Percentiles rank a stretch among this genome's conserved stretches.
Evolutionary conservation across 2,329 filamentous ascomycete genomes (phyloP).

Genomic region (Elsinoe batatas): DNA sequence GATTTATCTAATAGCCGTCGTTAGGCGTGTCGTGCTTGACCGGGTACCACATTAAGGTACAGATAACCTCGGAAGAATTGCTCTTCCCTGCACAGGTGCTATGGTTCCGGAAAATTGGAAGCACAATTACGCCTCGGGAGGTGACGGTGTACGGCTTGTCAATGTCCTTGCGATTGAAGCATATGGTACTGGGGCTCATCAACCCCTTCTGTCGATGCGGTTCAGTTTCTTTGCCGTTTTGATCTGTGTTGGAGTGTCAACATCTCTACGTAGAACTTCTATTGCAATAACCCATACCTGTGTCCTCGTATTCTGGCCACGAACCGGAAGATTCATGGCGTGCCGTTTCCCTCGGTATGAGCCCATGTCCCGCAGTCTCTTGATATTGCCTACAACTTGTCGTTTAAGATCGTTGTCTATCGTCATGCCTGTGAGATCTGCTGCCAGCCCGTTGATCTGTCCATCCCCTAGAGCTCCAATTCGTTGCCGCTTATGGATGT

Average conservation of each 20-base stretch:
- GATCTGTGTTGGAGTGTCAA: constrained; percentile 36
- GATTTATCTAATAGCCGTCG: neutral
- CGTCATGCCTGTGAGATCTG: constrained; percentile 81
- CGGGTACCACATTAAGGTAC: neutral
- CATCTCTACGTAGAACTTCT: neutral
- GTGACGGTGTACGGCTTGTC: too few species aligned
- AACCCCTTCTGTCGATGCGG: constrained; percentile 44
- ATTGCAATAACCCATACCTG: constrained; percentile 42
- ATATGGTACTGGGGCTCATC: neutral
- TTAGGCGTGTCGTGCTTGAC: neutral
- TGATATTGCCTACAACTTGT: constrained; percentile 74
- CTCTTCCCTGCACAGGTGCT: too few species aligned
- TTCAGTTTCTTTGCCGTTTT: constrained; percentile 51
- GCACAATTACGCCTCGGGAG: neutral
- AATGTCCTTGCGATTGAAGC: too few species aligned
- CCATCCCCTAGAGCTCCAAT: constrained; percentile 64
- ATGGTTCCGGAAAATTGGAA: neutral
- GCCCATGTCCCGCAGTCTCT: constrained; percentile 78
- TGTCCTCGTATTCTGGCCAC: constrained; percentile 78
- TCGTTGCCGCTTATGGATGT: constrained; percentile 74
- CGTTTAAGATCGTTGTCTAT: constrained; percentile 82
- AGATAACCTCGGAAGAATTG: neutral
- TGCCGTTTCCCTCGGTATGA: constrained; percentile 81
- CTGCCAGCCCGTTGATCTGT: constrained; percentile 71
- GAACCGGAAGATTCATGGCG: constrained; percentile 82